phyloP scores from a whole-genome alignment of 2,329 filamentous ascomycete genomes.

The Diplodia scrobiculata region DNA sequence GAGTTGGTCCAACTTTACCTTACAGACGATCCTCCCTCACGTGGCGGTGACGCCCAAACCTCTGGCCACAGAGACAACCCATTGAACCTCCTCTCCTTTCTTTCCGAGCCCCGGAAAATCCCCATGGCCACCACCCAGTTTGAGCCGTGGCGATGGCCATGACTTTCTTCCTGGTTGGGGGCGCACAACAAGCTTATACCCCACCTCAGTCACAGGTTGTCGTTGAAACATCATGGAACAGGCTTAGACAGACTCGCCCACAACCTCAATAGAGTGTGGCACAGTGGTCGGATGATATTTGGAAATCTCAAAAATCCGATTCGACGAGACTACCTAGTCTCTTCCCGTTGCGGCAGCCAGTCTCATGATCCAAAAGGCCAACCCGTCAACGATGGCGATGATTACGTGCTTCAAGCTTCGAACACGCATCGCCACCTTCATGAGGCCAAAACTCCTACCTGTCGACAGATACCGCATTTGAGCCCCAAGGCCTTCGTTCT shows the following conservation, averaged over 20 bases:
- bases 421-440: neutral
- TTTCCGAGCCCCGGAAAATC: neutral
- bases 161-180: neutral
- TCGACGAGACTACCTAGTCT: neutral
- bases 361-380: neutral
- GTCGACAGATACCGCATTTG: neutral
- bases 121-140: neutral
- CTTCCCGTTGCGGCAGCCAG: neutral
- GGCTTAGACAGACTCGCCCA: neutral
- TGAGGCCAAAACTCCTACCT: neutral
- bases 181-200: neutral
- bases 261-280: neutral
- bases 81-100: neutral
- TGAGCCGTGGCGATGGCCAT: neutral
- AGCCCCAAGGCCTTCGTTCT: neutral
- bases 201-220: neutral
- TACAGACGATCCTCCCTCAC: neutral
- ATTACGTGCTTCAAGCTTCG: neutral
- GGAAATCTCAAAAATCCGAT: neutral
- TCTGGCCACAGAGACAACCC: neutral
- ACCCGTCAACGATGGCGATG: neutral
- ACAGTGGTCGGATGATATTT: neutral
- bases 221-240: neutral
- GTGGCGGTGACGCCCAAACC: conserved; percentile 18
- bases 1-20: neutral